Base-by-base conservation (phyloP, 2,329 filamentous ascomycete genomes). In the Cadophora sp. region DNA sequence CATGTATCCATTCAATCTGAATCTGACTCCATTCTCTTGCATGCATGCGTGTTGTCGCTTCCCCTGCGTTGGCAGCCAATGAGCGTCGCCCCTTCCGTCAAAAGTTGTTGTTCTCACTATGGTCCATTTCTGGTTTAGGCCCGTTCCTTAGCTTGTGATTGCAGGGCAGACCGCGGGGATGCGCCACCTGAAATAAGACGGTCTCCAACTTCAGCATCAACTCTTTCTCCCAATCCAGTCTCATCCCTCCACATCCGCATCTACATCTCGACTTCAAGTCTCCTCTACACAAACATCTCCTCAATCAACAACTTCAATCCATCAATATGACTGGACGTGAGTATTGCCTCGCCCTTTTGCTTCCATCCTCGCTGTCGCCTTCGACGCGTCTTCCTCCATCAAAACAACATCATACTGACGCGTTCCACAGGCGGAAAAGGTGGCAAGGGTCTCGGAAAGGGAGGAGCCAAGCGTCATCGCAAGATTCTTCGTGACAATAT, bases 401-500 rank as follows among this genome's bases (percentile, higher is more conserved):
- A 56, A n/a, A 26, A 19, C 31, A 34, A 51, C 48, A 62, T n/a
- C 11, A 24, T 61, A 66, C 71, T 73, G 66, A 75, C 65, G 53
- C 70, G 60, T 77, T 68, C 71, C 72, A 71, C 65, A 77, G 75
- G 75, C 66, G 75, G 75, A 75, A 77, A 77, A 86, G 94, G 94
- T 84, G 94, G 94, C 82, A 97, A 97, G 90, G 94, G 94, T 82
- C 93, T 97, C 84, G 94, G 94, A 83, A 97, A 97, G 91, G 94
- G 94, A 76, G 94, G 94, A 83, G 95, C 95, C 85, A 98, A 97
- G 92, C 94, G 94, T 85, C 94, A 97, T 87, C 91, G 95, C 80
- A 97, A 97, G 92, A 97, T 97, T 87, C 89, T 97, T 83, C 93
- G 94, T 85, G 94, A 97, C 92, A 97, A 97, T 92, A 97, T 97